phyloP scores from a whole-genome alignment of 345 rosid species.

The Brassica rapa region DNA sequence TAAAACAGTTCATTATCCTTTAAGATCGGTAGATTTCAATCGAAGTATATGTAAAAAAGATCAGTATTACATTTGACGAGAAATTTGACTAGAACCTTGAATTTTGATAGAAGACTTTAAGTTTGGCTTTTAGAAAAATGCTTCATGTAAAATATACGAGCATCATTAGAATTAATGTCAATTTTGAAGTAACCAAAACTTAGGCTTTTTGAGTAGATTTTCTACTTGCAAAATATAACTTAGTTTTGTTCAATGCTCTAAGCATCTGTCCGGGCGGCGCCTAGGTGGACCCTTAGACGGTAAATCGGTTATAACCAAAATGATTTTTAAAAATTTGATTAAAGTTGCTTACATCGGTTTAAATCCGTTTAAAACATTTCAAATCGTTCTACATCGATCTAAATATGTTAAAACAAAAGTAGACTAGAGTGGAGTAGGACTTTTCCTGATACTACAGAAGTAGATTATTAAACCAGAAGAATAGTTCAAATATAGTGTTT shows the following conservation, averaged over 20 bases:
- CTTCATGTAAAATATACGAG: background rate
- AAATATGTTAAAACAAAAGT: too few species aligned
- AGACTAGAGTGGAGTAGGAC: too few species aligned
- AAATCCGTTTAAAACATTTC: too few species aligned
- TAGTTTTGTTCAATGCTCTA: background rate
- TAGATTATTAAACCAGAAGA: too few species aligned
- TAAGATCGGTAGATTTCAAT: too few species aligned
- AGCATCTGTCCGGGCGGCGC: background rate
- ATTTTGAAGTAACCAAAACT: background rate
- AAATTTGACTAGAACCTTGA: background rate
- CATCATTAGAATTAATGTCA: background rate
- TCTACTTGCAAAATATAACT: background rate
- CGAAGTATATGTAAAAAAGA: background rate
- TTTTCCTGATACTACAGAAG: too few species aligned
- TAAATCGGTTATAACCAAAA: background rate
- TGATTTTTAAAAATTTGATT: too few species aligned
- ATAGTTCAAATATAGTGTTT: too few species aligned
- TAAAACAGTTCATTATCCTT: too few species aligned
- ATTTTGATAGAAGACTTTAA: background rate
- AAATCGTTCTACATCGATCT: too few species aligned
- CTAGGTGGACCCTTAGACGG: background rate
- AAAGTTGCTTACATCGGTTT: too few species aligned
- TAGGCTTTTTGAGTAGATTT: background rate
- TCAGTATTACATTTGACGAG: background rate
- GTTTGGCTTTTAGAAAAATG: background rate